A percentile compares a stretch with the other conserved stretches of the same genome.
Conservation (phyloP, 2,329 filamentous ascomycete species). For the Colletotrichum abscissum region DNA sequence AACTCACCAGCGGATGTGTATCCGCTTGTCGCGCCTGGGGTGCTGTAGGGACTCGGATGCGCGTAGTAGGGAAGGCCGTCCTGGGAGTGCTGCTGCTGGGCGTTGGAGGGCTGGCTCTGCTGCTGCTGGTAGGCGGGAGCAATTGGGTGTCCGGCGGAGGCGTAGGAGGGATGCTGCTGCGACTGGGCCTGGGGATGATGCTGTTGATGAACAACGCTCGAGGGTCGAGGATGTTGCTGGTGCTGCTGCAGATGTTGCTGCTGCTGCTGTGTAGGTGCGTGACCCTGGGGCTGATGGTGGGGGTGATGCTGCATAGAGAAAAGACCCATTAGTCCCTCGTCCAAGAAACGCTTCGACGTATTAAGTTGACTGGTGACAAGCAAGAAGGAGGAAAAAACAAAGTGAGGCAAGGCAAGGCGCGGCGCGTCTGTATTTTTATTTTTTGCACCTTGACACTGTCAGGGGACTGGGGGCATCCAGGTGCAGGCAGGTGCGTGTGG, state of each 20-base stretch:
- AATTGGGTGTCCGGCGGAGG: slow-evolving; percentile 74
- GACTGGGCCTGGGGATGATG: slow-evolving; percentile 75
- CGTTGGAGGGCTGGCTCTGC: slow-evolving; percentile 69
- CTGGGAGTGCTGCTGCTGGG: slow-evolving; percentile 71
- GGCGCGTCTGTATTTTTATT: slow-evolving; percentile 64
- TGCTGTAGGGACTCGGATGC: slow-evolving; percentile 85
- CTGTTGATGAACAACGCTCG: slow-evolving; percentile 80
- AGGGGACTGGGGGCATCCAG: slow-evolving; percentile 53
- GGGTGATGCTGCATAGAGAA: slow-evolving; percentile 80
- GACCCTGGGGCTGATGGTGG: slow-evolving; percentile 79
- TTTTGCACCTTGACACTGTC: slow-evolving; percentile 55
- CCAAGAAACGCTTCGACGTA: slow-evolving; percentile 47
- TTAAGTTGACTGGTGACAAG: slow-evolving; percentile 35
- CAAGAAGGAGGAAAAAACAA: slow-evolving; percentile 49
- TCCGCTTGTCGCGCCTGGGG: slow-evolving; percentile 82
- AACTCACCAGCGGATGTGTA: slow-evolving; percentile 88
- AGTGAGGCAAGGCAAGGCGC: slow-evolving; percentile 45
- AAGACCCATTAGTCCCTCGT: slow-evolving; percentile 66
- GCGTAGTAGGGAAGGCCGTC: slow-evolving; percentile 79
- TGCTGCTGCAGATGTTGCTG: slow-evolving; percentile 77
- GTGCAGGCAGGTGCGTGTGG: slow-evolving; percentile 44
- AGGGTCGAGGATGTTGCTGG: slow-evolving; percentile 75
- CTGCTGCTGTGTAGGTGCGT: slow-evolving; percentile 72
- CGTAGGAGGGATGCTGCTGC: slow-evolving; percentile 72
- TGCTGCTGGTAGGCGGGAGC: slow-evolving; percentile 77